Evolutionary conservation across 2,329 filamentous ascomycete species (phyloP).

Genomic region (Apiospora malaysiana): DNA sequence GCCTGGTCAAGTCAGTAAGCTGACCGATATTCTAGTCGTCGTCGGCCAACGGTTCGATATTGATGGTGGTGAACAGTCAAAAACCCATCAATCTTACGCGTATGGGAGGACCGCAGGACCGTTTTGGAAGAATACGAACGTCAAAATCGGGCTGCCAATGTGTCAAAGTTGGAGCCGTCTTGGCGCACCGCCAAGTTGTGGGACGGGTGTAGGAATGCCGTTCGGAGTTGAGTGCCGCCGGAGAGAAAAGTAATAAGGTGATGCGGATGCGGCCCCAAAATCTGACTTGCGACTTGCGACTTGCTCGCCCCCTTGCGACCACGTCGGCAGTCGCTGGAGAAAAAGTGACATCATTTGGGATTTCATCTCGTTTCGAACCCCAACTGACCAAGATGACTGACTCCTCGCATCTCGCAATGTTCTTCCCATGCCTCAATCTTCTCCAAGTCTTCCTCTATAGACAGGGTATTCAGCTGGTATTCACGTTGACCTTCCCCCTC

Average conservation of each 20-base stretch:
- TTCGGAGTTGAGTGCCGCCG: not conserved
- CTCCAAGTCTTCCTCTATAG: not conserved
- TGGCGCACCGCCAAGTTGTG: not conserved
- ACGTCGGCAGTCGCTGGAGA: not conserved
- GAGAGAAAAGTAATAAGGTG: not conserved
- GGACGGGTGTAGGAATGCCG: not conserved
- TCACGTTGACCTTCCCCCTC: not conserved
- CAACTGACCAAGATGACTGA: not conserved
- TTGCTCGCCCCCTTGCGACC: not conserved
- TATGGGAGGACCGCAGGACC: not conserved
- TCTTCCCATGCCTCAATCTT: not conserved
- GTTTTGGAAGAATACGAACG: constrained; percentile 15
- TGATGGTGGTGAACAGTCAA: not conserved
- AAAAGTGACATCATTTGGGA: not conserved
- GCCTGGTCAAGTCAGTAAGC: not conserved
- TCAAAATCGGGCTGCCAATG: not conserved
- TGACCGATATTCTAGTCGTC: not conserved
- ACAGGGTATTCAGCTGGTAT: not conserved
- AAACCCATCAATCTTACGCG: not conserved
- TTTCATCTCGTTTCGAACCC: not conserved
- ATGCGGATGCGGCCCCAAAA: not conserved
- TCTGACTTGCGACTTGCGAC: too few relatives aligned
- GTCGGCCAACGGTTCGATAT: not conserved
- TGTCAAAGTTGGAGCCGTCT: not conserved
- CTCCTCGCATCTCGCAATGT: not conserved